These are phyloP conservation scores for Handroanthus guayacan DNA, from an alignment of 257 asterid species.

Conservation along the genomic window DNA sequence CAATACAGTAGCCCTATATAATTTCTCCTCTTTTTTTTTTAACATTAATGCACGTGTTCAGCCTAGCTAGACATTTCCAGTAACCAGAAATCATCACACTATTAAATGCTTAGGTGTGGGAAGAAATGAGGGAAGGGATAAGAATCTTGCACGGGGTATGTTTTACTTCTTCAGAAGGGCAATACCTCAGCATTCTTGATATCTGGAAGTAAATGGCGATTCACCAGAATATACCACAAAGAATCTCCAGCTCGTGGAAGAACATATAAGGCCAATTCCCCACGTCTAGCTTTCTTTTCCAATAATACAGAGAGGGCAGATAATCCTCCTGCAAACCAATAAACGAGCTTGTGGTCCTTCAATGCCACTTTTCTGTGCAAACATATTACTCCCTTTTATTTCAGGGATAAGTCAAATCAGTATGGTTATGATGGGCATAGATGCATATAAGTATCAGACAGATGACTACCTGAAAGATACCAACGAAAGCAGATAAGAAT, in stretches of 20 bases:
- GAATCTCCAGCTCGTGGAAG: constrained; percentile 99
- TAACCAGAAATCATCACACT: neutral
- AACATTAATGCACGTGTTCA: constrained; percentile 2
- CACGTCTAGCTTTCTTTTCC: constrained; percentile 98
- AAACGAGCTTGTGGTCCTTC: constrained; percentile 94
- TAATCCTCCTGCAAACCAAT: constrained; percentile 92
- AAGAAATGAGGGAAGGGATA: neutral
- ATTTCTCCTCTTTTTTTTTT: neutral
- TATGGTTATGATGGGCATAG: constrained; percentile 23
- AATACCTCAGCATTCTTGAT: constrained; percentile 92
- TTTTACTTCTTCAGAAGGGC: constrained; percentile 11
- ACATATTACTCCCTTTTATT: constrained; percentile 86
- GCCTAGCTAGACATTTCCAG: neutral
- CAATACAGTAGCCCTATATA: neutral
- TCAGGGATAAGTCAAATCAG: constrained; percentile 49
- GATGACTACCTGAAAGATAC: constrained; percentile 86
- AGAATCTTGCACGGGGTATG: constrained; percentile 8
- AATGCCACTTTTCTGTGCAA: constrained; percentile 84
- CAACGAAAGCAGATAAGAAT: constrained; percentile 96
- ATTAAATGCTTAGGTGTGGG: neutral
- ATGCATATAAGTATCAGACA: constrained; percentile 29
- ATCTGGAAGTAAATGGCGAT: constrained; percentile 85
- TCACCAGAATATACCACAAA: constrained; percentile 90
- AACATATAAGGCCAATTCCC: constrained; percentile 92
- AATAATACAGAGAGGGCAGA: constrained; percentile 91